Conservation (phyloP, 2,329 filamentous ascomycete genomes). For the Thelonectria rubi region DNA sequence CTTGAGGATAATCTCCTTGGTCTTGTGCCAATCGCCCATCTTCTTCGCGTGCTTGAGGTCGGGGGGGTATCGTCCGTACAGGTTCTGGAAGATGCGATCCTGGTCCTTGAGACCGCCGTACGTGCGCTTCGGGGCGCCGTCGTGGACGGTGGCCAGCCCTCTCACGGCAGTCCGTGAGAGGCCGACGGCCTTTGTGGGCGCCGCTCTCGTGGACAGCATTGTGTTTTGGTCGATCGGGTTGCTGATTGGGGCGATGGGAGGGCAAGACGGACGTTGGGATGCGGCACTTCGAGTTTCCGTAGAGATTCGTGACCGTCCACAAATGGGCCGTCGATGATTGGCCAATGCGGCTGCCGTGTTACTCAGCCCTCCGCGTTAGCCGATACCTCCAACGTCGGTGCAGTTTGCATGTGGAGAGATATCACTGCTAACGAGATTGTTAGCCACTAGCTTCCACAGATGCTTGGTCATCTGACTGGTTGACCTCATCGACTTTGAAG, state of each 20-base stretch:
- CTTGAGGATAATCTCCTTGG: constrained; percentile 97
- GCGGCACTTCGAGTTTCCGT: constrained; percentile 50
- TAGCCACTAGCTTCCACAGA: constrained; percentile 24
- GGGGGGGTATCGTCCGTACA: constrained; percentile 91
- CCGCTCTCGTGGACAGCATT: constrained; percentile 58
- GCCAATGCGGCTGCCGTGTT: constrained; percentile 47
- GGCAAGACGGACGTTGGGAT: constrained; percentile 44
- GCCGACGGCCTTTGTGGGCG: constrained; percentile 50
- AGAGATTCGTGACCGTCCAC: constrained; percentile 47
- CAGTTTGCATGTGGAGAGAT: background rate
- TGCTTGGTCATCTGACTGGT: constrained; percentile 25
- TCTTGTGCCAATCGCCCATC: constrained; percentile 99
- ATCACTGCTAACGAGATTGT: constrained; percentile 36
- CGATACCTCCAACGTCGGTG: constrained; percentile 31
- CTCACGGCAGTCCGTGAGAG: constrained; percentile 63
- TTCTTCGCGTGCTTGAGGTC: constrained; percentile 95
- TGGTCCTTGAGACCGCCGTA: constrained; percentile 94
- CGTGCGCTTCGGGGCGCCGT: constrained; percentile 73
- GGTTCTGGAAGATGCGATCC: constrained; percentile 98
- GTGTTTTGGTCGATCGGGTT: constrained; percentile 47
- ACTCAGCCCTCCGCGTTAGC: constrained; percentile 46
- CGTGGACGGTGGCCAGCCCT: constrained; percentile 83
- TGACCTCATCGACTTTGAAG: constrained; percentile 41
- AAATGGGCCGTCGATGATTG: constrained; percentile 53
- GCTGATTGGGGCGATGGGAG: constrained; percentile 42